Conservation (phyloP, 208 protist genomes). For the Trypanosoma caninum region DNA sequence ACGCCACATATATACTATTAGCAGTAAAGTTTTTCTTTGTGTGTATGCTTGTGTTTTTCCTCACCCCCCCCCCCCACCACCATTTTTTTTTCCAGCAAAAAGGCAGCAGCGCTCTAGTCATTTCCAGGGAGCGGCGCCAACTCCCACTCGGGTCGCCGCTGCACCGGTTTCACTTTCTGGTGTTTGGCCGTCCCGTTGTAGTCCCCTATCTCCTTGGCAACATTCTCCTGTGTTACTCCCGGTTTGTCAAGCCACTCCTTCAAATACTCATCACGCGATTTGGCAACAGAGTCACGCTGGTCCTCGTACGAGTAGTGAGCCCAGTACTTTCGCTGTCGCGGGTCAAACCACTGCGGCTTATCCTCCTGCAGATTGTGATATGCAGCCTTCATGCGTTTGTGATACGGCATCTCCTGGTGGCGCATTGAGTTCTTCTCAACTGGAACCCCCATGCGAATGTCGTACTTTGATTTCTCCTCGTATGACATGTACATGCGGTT, state of each 20-base stretch:
- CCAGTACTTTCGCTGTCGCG: constrained; percentile 75
- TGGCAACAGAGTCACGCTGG: constrained; percentile 79
- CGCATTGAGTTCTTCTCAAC: constrained; percentile 85
- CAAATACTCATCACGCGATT: constrained; percentile 78
- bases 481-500: constrained; percentile 91
- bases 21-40: too few relatives aligned
- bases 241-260: constrained; percentile 87
- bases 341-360: constrained; percentile 68
- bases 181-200: constrained; percentile 88
- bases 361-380: constrained; percentile 79
- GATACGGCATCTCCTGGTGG: constrained; percentile 85
- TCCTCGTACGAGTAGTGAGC: constrained; percentile 84
- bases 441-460: constrained; percentile 72
- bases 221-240: constrained; percentile 80
- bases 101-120: not conserved
- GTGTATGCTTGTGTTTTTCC: too few relatives aligned
- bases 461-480: constrained; percentile 82
- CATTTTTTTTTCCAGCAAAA: not conserved
- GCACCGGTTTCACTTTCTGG: constrained; percentile 68
- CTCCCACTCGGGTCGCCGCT: constrained; percentile 86
- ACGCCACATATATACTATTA: too few relatives aligned
- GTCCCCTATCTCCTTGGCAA: constrained; percentile 83
- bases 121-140: constrained; percentile 56
- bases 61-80: not conserved
- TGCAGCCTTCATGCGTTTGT: constrained; percentile 79